Evolutionary conservation across 768 basidiomycete genomes (phyloP).

Genomic region (Leccinum obscurum): DNA sequence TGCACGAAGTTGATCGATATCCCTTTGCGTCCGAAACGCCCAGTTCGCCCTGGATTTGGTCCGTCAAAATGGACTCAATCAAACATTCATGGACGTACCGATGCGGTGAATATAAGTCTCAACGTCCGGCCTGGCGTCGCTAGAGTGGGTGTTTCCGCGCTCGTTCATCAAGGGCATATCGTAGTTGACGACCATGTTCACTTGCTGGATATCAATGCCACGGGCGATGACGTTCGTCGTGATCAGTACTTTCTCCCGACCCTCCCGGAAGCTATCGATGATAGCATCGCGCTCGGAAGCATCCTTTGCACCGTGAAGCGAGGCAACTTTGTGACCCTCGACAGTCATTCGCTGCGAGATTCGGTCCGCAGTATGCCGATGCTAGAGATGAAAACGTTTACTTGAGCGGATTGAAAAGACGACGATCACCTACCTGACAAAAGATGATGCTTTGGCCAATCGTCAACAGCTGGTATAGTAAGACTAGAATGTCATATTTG

Average conservation of each 20-base stretch:
- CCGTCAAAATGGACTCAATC: neutral
- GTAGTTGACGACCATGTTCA: slow-evolving; percentile 99
- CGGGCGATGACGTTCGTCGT: slow-evolving; percentile 99
- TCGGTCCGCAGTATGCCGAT: slow-evolving; percentile 88
- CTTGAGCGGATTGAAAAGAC: slow-evolving; percentile 1
- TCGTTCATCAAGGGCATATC: slow-evolving; percentile 88
- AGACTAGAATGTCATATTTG: slow-evolving; percentile 94
- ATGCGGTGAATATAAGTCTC: slow-evolving; percentile 99
- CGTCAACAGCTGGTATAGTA: slow-evolving; percentile 85
- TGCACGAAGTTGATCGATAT: slow-evolving; percentile 98
- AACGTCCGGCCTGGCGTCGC: slow-evolving; percentile 74
- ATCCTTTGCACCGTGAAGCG: slow-evolving; percentile 93
- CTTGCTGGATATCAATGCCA: slow-evolving; percentile 97
- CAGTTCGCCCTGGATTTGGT: slow-evolving; percentile 81
- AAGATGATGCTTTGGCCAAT: slow-evolving; percentile 99
- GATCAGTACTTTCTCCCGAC: slow-evolving; percentile 95
- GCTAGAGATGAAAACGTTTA: too few relatives aligned
- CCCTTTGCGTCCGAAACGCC: slow-evolving; percentile 95
- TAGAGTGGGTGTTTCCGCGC: slow-evolving; percentile 42
- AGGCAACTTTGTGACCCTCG: slow-evolving; percentile 96
- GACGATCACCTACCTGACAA: slow-evolving; percentile 65
- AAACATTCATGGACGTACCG: slow-evolving; percentile 50
- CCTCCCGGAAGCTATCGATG: slow-evolving; percentile 95
- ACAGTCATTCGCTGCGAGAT: slow-evolving; percentile 88
- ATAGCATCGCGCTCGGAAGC: slow-evolving; percentile 85